A percentile compares a stretch with the other conserved stretches of the same genome.
Conservation (phyloP, 2,329 filamentous ascomycete genomes). For the Emmonsia crescens region DNA sequence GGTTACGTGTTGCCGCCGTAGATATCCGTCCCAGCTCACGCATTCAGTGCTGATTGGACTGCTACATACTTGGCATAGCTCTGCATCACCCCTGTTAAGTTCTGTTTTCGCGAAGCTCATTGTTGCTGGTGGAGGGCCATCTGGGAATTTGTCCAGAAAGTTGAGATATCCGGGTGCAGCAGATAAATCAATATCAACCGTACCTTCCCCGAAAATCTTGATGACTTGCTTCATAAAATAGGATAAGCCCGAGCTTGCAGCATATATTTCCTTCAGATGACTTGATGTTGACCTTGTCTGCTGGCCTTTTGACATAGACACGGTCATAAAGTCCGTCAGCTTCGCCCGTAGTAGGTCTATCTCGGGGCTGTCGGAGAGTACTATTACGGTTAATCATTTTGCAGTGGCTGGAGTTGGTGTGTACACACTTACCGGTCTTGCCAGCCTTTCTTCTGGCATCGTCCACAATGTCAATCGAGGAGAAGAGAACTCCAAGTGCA, state of each 20-base stretch:
- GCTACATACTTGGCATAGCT: background rate
- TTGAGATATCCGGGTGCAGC: background rate
- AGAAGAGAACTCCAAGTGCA: background rate
- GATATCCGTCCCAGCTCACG: background rate
- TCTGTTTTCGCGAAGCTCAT: background rate
- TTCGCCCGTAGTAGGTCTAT: background rate
- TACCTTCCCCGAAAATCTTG: background rate
- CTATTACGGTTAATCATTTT: slow-evolving; percentile 1
- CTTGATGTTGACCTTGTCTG: background rate
- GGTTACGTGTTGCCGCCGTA: background rate
- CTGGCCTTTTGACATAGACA: background rate
- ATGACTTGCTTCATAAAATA: slow-evolving; percentile 1
- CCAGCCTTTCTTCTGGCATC: background rate
- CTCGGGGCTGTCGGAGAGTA: background rate
- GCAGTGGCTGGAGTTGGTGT: background rate
- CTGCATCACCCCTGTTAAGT: background rate
- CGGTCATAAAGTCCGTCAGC: background rate
- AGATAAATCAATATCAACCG: background rate
- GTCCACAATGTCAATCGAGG: background rate
- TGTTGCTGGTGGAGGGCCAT: background rate
- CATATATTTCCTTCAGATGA: background rate
- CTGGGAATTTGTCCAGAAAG: background rate
- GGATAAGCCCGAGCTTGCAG: background rate
- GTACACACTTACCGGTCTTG: background rate
- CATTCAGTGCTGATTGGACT: background rate